phyloP scores from a whole-genome alignment of 164 flowering plant species.

The Amborella trichopoda region DNA sequence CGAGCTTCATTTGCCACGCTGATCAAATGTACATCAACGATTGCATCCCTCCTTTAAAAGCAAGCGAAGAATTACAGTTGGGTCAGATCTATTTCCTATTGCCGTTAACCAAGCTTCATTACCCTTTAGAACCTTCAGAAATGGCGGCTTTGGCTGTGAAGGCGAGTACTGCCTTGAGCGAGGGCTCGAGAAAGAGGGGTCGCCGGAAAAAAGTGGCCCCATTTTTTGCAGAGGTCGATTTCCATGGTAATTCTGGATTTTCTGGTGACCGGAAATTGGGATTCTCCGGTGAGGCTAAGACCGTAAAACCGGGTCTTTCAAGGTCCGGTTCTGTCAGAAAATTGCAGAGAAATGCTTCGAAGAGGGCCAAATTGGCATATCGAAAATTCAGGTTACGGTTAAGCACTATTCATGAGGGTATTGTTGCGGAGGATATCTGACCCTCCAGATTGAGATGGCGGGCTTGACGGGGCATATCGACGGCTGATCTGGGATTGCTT shows the following conservation, averaged over 20 bases:
- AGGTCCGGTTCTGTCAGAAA: slow-evolving; percentile 28
- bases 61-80: slow-evolving; percentile 14
- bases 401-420: slow-evolving; percentile 49
- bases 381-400: slow-evolving; percentile 36
- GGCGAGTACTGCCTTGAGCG: slow-evolving; percentile 27
- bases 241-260: not conserved
- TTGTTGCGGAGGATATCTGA: slow-evolving; percentile 2
- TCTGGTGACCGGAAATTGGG: no score
- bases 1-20: slow-evolving; percentile 32
- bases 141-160: slow-evolving; percentile 65
- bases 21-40: slow-evolving; percentile 37
- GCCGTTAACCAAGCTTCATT: slow-evolving; percentile 20
- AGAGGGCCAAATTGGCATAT: slow-evolving; percentile 28
- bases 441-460: no score
- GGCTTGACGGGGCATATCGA: no score
- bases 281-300: no score
- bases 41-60: slow-evolving; percentile 26
- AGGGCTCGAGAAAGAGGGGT: slow-evolving; percentile 2
- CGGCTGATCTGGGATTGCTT: no score
- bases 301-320: no score
- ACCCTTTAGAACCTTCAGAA: slow-evolving; percentile 31
- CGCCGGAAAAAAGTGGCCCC: not conserved
- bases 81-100: slow-evolving; percentile 49
- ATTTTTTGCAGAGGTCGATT: not conserved
- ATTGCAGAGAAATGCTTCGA: slow-evolving; percentile 33